A percentile compares a stretch with the other conserved stretches of the same genome.
phyloP scores from a whole-genome alignment of 2,329 filamentous ascomycete genomes.

The Teratosphaeria zuluensis region DNA sequence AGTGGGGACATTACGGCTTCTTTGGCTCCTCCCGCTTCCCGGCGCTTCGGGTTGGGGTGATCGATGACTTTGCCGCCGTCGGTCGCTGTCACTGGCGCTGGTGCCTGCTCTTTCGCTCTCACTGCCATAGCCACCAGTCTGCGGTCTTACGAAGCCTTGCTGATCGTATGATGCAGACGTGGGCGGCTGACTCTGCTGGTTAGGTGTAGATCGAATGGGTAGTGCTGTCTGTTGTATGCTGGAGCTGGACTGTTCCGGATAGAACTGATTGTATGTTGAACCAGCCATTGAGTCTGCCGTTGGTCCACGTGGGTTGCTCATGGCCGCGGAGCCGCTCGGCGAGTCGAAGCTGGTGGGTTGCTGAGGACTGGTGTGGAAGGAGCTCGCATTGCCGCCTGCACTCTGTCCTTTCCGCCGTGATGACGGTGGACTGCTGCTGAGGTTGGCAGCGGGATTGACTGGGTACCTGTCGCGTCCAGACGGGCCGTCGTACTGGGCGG shows the following conservation, averaged over 20 bases:
- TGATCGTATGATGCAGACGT: conserved; percentile 16
- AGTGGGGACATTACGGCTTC: conserved; percentile 26
- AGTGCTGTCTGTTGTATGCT: conserved; percentile 12
- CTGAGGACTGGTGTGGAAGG: conserved; percentile 30
- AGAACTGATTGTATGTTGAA: conserved; percentile 67
- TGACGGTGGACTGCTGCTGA: conserved; percentile 23
- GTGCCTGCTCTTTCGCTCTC: conserved; percentile 24
- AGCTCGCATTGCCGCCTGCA: conserved; percentile 33
- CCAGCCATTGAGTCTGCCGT: conserved; percentile 53
- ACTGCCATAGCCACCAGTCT: conserved; percentile 32
- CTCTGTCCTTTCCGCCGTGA: conserved; percentile 29
- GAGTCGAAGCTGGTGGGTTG: conserved; percentile 22
- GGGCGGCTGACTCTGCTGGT: conserved; percentile 9
- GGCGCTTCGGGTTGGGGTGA: conserved; percentile 39
- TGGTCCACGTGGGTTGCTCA: conserved; percentile 38
- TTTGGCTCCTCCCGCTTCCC: conserved; percentile 31
- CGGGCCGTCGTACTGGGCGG: conserved; percentile 17
- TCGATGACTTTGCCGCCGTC: conserved; percentile 13
- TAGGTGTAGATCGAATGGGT: conserved; percentile 18
- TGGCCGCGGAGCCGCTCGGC: conserved; percentile 27
- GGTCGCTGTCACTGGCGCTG: conserved; percentile 30
- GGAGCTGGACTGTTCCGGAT: conserved; percentile 17
- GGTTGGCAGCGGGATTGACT: conserved; percentile 9
- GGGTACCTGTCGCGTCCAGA: conserved; percentile 9
- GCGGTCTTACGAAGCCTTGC: conserved; percentile 14